A percentile compares a stretch with the other conserved stretches of the same genome.
Evolutionary conservation across 768 basidiomycete species (phyloP).

Genomic region (Lentinula guzmanii): DNA sequence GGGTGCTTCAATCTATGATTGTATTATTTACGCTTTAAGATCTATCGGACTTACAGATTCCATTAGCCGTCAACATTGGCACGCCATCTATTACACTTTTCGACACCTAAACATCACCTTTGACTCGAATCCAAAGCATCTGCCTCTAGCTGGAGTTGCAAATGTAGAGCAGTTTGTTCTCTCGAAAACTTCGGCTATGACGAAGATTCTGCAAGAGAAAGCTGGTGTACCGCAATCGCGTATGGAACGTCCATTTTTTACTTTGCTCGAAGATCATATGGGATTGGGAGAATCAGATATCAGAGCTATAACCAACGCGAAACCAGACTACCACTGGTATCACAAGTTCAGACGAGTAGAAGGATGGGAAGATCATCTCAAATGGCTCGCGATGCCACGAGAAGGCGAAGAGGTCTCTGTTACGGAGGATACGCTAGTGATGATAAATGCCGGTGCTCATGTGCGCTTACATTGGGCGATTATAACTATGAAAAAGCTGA

Average conservation of each 20-base stretch:
- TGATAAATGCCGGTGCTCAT: constrained; percentile 23
- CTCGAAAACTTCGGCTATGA: constrained; percentile 16
- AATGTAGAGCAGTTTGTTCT: constrained; percentile 21
- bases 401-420: constrained; percentile 18
- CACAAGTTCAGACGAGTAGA: constrained; percentile 20
- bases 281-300: constrained; percentile 20
- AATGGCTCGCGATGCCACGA: constrained; percentile 13
- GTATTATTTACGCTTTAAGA: constrained; percentile 2
- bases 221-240: constrained; percentile 22
- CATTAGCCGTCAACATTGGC: constrained; percentile 16
- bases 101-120: constrained; percentile 18
- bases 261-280: constrained; percentile 24
- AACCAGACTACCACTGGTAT: constrained; percentile 18
- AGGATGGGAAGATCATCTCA: constrained; percentile 20
- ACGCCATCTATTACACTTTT: constrained; percentile 18
- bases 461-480: constrained; percentile 8
- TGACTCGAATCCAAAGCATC: constrained; percentile 15
- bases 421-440: constrained; percentile 21
- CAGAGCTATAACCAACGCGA: constrained; percentile 19
- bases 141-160: constrained; percentile 17
- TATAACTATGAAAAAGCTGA: not conserved
- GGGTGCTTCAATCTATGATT: not conserved
- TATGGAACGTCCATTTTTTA: constrained; percentile 20
- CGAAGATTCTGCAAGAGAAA: constrained; percentile 15
- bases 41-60: not conserved